Evolutionary conservation across 2,329 filamentous ascomycete species (phyloP), one percentile per base, ranked within the genome.

Genomic region (Dothideomycetes sp.): DNA sequence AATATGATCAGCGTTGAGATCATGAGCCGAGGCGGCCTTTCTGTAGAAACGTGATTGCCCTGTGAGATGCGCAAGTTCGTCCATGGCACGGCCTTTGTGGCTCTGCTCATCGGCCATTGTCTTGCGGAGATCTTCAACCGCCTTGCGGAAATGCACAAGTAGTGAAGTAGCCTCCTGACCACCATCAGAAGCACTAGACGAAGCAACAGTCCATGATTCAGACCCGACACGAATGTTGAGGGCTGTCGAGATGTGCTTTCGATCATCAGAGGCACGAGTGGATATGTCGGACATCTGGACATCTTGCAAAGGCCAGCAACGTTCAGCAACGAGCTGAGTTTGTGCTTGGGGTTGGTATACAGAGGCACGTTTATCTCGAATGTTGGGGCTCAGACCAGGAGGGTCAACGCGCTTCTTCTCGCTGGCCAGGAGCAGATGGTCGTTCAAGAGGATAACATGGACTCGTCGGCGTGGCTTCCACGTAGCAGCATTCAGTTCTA

Each of bases 401-500:
- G 45, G 18, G 47, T 95, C 88, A 3, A 80, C 70, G 53, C 88
- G 85, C 54, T 89, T 86, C 69, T 95, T 94, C 67, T 95, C 95
- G 17, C 84, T 86, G 4, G 91, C 91, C 35, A 98, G 75, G 16
- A 98, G 74, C 2, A 98, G 69, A 61, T 98, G 88, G 56, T 98
- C 91, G 57, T 96, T 98, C 3, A 98, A 71, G 44, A 98, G 64
- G 45, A 96, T 88, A 45, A 98, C 78, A 56, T 94, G 85, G 60
- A 96, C 88, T 19, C 87, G 80, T 29, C 91, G 73, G 48, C 84
- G 74, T 4, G 89, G 85, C 62, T 94, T 95, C 79, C 94, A 96
- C 0, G 91, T 98, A 9, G 91, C 91, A 48, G 91, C 93, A 63
- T 98, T 93, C 46, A 98, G 70, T 64, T 98, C 89, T 45, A 96